Evolutionary conservation across 1,284 basidiomycete species (phyloP), one percentile per base, ranked within the genome.

Genomic region (Laetiporus sulphureus): DNA sequence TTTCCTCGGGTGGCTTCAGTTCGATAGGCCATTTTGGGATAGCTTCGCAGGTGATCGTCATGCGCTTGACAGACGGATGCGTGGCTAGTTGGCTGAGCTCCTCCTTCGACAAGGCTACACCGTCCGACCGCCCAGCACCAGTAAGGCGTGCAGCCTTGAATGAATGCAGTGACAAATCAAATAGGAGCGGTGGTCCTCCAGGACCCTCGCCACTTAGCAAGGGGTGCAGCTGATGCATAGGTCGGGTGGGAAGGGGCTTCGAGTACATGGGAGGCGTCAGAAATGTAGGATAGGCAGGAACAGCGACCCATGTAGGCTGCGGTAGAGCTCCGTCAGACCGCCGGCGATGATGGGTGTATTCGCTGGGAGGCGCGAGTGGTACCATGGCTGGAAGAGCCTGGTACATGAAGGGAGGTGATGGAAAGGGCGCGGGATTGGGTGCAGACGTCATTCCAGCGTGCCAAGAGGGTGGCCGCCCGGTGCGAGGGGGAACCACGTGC

Each of bases 21-120:
- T 72, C 68, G 42, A 84, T 67, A 13, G 78, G 75, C 82, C 81
- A 85, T 23, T 74, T 57, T 0, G 77, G 75, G 32, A 81, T 64
- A 7, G 57, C 49, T 42, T 83, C 76, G 55, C 73, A 78, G 0
- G 69, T 56, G 54, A 86, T 75, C 10, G 70, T 68, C 52, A 85
- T 68, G 30, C 64, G 67, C n/a, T 67, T 71, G 38, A 77, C 59
- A 3, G 71, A 60, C 0, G 83, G 83, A 51, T 72, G 63, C 13
- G 78, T 80, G 19, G 79, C 81, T 10, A 68, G 63, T 52, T 78
- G 65, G 3, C 44, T 46, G 18, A 81, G 60, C 31, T 78, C 71
- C 1, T 72, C 68, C 0, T 49, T 38, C 1, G 66, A 53, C 4
- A 79, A 54, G 0, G 63, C 42, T 5, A 48, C 50, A n/a, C 56